phyloP scores from a whole-genome alignment of 768 basidiomycete species.

The Rhizopogon salebrosus region DNA sequence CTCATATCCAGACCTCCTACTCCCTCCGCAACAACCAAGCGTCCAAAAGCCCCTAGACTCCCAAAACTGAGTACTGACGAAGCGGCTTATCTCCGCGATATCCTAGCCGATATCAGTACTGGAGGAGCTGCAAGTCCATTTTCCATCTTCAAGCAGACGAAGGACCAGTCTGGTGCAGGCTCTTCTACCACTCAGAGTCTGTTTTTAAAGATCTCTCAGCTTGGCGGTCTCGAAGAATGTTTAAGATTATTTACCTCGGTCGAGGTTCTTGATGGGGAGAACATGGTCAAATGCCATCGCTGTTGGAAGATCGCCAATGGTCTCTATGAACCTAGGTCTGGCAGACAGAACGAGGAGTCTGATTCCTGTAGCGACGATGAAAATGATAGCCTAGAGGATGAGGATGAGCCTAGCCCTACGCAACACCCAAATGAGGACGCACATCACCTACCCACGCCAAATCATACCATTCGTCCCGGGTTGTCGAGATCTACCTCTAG shows the following conservation, averaged over 20 bases:
- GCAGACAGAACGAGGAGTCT: slow-evolving; percentile 13
- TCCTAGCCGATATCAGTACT: slow-evolving; percentile 59
- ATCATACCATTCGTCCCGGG: background rate
- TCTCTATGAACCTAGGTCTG: slow-evolving; percentile 34
- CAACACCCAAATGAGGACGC: background rate
- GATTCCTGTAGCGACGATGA: slow-evolving; percentile 32
- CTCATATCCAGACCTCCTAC: slow-evolving; percentile 24
- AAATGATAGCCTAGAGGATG: slow-evolving; percentile 8
- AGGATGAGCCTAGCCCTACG: background rate
- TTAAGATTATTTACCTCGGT: slow-evolving; percentile 86
- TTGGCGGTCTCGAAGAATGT: slow-evolving; percentile 71
- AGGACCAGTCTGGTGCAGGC: slow-evolving; percentile 16
- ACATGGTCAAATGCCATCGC: slow-evolving; percentile 86
- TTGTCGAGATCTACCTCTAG: slow-evolving; percentile 13
- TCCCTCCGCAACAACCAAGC: slow-evolving; percentile 30
- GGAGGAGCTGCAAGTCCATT: slow-evolving; percentile 41
- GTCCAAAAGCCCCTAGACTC: slow-evolving; percentile 36
- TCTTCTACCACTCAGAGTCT: slow-evolving; percentile 16
- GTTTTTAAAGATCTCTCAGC: slow-evolving; percentile 25
- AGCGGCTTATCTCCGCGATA: slow-evolving; percentile 58
- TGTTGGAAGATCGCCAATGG: slow-evolving; percentile 93
- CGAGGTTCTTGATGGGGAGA: slow-evolving; percentile 91
- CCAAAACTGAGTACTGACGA: slow-evolving; percentile 56
- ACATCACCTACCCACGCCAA: background rate
- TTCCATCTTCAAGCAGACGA: slow-evolving; percentile 41